These are phyloP conservation scores for Xylariaceae sp. DNA, from an alignment of 2,329 filamentous ascomycete species.

Conservation along the genomic window DNA sequence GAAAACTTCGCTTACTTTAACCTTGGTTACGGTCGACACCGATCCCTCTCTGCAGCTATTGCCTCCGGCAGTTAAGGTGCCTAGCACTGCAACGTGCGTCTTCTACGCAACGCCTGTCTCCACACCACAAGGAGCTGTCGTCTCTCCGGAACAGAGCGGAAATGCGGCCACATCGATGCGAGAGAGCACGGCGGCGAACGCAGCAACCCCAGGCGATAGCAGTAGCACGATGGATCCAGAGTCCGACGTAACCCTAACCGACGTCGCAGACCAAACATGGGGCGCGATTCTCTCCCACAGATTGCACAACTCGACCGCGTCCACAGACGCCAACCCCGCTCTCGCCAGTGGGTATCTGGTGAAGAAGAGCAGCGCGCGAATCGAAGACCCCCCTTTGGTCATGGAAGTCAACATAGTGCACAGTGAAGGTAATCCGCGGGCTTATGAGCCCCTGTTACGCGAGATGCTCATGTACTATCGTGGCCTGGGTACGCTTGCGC, in stretches of 20 bases:
- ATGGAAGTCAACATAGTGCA: conserved; percentile 65
- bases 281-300: conserved; percentile 66
- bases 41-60: conserved; percentile 61
- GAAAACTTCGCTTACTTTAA: conserved; percentile 49
- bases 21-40: conserved; percentile 62
- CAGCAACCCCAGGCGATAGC: conserved; percentile 43
- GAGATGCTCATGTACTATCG: conserved; percentile 70
- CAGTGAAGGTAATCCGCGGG: conserved; percentile 48
- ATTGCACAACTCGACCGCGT: conserved; percentile 55
- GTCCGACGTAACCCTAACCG: conserved; percentile 65
- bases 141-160: conserved; percentile 58
- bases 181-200: conserved; percentile 30
- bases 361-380: conserved; percentile 54
- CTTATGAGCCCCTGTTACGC: conserved; percentile 61
- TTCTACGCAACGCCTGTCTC: conserved; percentile 63
- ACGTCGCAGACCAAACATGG: conserved; percentile 72
- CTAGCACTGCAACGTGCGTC: conserved; percentile 39
- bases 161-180: conserved; percentile 48
- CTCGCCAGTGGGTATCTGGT: conserved; percentile 63
- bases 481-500: conserved; percentile 64
- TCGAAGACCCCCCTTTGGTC: conserved; percentile 55
- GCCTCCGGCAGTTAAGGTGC: conserved; percentile 50
- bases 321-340: conserved; percentile 52
- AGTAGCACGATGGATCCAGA: conserved; percentile 48
- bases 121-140: conserved; percentile 57